These are phyloP conservation scores for Glycyrrhiza uralensis DNA, from an alignment of 306 rosid genomes.

Conservation along the genomic window DNA sequence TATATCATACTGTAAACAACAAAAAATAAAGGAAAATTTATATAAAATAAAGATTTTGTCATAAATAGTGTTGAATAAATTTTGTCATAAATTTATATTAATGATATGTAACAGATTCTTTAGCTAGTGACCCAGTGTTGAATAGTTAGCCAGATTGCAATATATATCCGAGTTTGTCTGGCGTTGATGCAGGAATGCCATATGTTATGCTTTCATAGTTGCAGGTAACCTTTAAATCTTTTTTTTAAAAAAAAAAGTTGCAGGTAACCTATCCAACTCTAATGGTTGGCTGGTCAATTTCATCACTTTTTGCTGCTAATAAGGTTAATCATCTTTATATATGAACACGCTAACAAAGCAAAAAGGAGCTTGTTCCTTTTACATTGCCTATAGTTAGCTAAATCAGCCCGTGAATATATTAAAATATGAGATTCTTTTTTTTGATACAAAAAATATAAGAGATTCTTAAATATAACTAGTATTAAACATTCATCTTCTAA, in stretches of 20 bases:
- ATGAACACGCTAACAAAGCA: background rate
- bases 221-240: too few relatives aligned
- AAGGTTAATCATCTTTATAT: slow-evolving; percentile 4
- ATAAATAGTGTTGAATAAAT: too few relatives aligned
- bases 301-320: background rate
- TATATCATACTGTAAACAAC: too few relatives aligned
- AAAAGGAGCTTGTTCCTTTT: background rate
- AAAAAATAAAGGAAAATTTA: too few relatives aligned
- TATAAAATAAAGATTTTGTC: too few relatives aligned
- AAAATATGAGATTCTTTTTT: too few relatives aligned
- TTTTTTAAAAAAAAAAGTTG: too few relatives aligned
- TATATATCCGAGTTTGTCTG: background rate
- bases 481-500: too few relatives aligned
- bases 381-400: background rate
- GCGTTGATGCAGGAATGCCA: background rate
- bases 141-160: background rate
- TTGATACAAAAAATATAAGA: too few relatives aligned
- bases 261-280: slow-evolving; percentile 1
- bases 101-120: background rate
- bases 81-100: too few relatives aligned
- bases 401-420: background rate
- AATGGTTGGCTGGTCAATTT: slow-evolving; percentile 24
- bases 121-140: background rate
- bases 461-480: background rate
- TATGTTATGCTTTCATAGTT: background rate